These are phyloP conservation scores for Colletotrichum plurivorum DNA, from an alignment of 2,329 filamentous ascomycete species.

Conservation along the genomic window DNA sequence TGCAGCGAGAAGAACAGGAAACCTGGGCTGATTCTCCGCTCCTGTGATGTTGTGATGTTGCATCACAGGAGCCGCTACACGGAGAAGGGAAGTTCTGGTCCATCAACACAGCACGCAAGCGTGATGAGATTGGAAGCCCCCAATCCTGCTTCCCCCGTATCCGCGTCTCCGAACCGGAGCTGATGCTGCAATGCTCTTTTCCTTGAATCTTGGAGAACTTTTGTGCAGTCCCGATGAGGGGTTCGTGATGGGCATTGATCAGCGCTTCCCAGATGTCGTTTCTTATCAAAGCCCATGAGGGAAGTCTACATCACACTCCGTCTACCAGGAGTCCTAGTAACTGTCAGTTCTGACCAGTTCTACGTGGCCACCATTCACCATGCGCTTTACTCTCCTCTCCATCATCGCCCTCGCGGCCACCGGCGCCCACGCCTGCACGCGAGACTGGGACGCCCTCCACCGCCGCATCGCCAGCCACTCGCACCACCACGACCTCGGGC, in stretches of 20 bases:
- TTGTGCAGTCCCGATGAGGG: neutral
- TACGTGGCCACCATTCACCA: no score
- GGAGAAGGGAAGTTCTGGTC: constrained; percentile 15
- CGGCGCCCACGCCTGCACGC: constrained; percentile 20
- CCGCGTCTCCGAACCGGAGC: neutral
- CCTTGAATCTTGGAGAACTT: neutral
- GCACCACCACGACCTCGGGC: constrained; percentile 13
- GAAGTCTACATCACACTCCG: no score
- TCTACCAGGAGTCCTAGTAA: no score
- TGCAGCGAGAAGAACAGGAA: neutral
- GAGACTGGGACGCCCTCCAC: constrained; percentile 23
- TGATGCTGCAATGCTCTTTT: neutral
- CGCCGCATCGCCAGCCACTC: constrained; percentile 15
- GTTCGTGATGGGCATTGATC: neutral
- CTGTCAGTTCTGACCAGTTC: no score
- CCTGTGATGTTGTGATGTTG: constrained; percentile 9
- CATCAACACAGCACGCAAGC: constrained; percentile 2
- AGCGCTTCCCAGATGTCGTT: no score
- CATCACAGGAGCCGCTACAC: constrained; percentile 26
- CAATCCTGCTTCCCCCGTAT: neutral
- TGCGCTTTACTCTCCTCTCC: constrained; percentile 2
- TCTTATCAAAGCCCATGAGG: no score
- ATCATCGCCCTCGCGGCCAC: neutral
- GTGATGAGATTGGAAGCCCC: neutral
- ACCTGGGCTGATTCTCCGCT: constrained; percentile 18